These are phyloP conservation scores for Serendipita sp. DNA, from an alignment of 1,284 basidiomycete genomes.

Conservation along the genomic window DNA sequence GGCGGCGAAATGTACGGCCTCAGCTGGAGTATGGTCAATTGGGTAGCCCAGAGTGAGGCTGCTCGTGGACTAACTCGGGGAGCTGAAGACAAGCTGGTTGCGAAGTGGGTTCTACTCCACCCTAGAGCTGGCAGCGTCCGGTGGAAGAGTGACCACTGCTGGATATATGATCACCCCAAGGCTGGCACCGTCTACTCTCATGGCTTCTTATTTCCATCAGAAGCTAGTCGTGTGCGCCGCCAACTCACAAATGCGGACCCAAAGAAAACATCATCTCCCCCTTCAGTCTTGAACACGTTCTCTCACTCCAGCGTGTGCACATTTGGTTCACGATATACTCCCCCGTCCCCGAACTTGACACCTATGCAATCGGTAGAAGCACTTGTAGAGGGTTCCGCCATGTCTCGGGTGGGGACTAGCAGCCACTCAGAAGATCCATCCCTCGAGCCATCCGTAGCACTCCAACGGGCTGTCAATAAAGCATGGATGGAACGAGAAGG, in stretches of 20 bases:
- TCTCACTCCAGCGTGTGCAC: conserved; percentile 76
- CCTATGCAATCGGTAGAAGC: conserved; percentile 75
- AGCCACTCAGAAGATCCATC: conserved; percentile 15
- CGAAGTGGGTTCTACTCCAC: conserved; percentile 86
- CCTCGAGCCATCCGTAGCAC: conserved; percentile 14
- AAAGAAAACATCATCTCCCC: conserved; percentile 28
- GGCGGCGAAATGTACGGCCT: conserved; percentile 89
- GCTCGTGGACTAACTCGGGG: conserved; percentile 62
- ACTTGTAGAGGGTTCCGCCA: conserved; percentile 78
- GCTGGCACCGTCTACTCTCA: conserved; percentile 85
- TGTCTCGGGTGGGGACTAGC: conserved; percentile 40
- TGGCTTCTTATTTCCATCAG: conserved; percentile 92
- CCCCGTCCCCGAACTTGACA: conserved; percentile 55
- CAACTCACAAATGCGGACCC: conserved; percentile 16
- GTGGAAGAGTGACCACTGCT: conserved; percentile 87
- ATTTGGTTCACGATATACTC: conserved; percentile 68
- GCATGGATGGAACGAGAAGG: conserved; percentile 64
- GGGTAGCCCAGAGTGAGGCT: conserved; percentile 61
- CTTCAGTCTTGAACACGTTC: conserved; percentile 30
- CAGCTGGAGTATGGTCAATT: conserved; percentile 81
- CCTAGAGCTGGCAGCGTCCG: conserved; percentile 68
- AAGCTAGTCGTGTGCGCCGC: conserved; percentile 53
- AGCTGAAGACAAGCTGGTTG: conserved; percentile 87
- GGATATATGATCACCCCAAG: conserved; percentile 96
- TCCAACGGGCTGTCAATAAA: conserved; percentile 33